phyloP scores from a whole-genome alignment of 2,329 filamentous ascomycete genomes.

The Trichothecium sympodiale region DNA sequence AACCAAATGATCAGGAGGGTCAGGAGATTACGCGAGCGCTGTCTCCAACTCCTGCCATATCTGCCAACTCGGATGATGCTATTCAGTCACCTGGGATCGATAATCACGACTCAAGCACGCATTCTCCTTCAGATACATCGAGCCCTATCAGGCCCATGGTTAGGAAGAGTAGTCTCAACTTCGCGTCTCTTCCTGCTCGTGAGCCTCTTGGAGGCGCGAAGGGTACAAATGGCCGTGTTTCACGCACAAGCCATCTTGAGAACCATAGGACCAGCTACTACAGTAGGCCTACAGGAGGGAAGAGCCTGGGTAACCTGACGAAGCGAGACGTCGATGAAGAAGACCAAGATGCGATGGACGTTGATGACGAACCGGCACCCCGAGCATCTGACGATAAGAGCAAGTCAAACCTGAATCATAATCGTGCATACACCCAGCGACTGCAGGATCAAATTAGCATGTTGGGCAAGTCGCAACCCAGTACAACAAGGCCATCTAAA shows the following conservation, averaged over 20 bases:
- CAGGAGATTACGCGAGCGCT: no score
- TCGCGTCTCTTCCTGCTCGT: conserved; percentile 82
- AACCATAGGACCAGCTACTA: conserved; percentile 63
- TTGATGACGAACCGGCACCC: conserved; percentile 22
- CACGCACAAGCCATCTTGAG: conserved; percentile 70
- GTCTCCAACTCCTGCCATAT: no score
- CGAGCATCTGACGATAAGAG: conserved; percentile 31
- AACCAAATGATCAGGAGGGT: no score
- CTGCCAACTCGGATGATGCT: no score
- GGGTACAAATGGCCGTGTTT: conserved; percentile 63
- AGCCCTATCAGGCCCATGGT: conserved; percentile 67
- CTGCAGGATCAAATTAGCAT: conserved; percentile 86
- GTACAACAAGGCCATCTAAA: conserved; percentile 34
- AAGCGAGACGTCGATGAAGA: conserved; percentile 33
- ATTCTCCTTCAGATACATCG: conserved; percentile 46
- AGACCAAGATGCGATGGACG: conserved; percentile 28
- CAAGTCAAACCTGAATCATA: conserved; percentile 39
- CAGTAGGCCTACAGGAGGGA: conserved; percentile 60
- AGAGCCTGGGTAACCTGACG: conserved; percentile 48
- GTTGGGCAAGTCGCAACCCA: conserved; percentile 47
- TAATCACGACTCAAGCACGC: no score
- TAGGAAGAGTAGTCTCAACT: conserved; percentile 90
- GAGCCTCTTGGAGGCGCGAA: conserved; percentile 80
- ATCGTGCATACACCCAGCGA: conserved; percentile 86
- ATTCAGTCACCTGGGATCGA: no score